Evolutionary conservation across 2,329 filamentous ascomycete genomes (phyloP), one percentile per base, ranked within the genome.

Genomic region (Fusarium euwallaceae): DNA sequence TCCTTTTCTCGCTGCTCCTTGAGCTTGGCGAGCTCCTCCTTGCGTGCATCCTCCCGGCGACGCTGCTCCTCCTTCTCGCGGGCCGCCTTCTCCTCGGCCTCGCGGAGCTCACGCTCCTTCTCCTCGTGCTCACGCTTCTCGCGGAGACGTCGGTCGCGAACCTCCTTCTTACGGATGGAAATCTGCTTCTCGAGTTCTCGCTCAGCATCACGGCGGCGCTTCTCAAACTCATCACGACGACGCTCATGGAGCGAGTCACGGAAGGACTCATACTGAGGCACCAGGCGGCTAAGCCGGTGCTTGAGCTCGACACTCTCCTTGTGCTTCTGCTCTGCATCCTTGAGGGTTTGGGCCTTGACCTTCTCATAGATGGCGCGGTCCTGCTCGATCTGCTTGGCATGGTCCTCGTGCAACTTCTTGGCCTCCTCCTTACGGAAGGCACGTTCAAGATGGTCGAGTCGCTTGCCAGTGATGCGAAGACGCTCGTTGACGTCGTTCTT

Each of bases 401-500:
- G 98, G 81, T 99, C 97, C 61, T 92, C 91, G 67, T 92, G 87
- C 69, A 98, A 87, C 85, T 98, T 96, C 90, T 98, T 98, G 80
- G 93, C 86, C 85, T 99, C 97, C 86, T 98, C 97, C 83, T 96
- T 94, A 80, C 97, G 93, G 90, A 97, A 97, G 41, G 97, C 97
- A 87, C 97, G 94, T 88, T 99, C 97, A 78, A 99, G 87, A 85
- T 99, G 96, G 82, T 99, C 97, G 79, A 98, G 94, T 75, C 97
- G 93, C 91, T 98, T 98, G 83, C 93, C 95, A 70, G 95, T 97
- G 79, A 97, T 91, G 79, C 95, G 93, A 63, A 98, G 91, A 82
- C 94, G 95, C 85, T 98, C 95, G 74, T 94, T 94, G 77, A 98
- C 92, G 81, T 97, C 95, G 81, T 96, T 97, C 92, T 98, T 99